Percentiles rank a stretch among this genome's conserved stretches.
Conservation (phyloP, 768 basidiomycete genomes). For the Baorangia bicolor region DNA sequence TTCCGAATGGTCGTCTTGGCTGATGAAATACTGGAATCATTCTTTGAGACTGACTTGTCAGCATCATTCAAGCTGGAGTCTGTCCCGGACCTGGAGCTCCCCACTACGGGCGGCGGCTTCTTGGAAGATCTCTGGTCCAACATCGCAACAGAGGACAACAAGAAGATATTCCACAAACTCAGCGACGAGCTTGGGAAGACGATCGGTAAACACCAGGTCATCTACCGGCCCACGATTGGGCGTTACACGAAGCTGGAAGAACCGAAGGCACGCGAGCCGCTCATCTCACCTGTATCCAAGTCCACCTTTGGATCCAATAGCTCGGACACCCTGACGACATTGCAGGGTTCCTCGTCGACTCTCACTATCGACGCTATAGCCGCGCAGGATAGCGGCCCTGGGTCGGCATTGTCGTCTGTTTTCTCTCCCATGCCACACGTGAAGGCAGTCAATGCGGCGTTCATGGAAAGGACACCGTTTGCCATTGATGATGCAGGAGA, state of each 20-base stretch:
- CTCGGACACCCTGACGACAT: conserved; percentile 25
- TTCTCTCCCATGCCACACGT: conserved; percentile 65
- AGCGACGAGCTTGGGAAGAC: conserved; percentile 94
- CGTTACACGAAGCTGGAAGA: conserved; percentile 83
- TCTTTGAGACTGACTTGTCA: conserved; percentile 92
- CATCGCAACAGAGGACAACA: conserved; percentile 89
- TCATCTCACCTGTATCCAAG: conserved; percentile 69
- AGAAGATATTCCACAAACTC: conserved; percentile 89
- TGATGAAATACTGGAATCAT: conserved; percentile 93
- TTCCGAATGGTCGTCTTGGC: conserved; percentile 99
- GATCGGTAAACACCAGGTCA: conserved; percentile 88
- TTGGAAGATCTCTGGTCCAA: conserved; percentile 86
- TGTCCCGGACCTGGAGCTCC: conserved; percentile 65
- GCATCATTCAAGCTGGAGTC: conserved; percentile 81
- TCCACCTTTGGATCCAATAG: conserved; percentile 45
- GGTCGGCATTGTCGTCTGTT: conserved; percentile 24
- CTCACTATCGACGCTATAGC: conserved; percentile 47
- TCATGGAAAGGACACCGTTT: conserved; percentile 92
- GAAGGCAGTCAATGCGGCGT: conserved; percentile 73
- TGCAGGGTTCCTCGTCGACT: conserved; percentile 44
- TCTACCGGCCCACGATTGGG: conserved; percentile 81
- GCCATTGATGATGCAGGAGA: conserved; percentile 91
- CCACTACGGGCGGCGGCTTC: conserved; percentile 57
- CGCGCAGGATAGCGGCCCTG: conserved; percentile 21
- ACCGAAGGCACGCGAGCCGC: conserved; percentile 82